phyloP scores from a whole-genome alignment of 2,329 filamentous ascomycete species.

The Aureobasidium leucospermi region DNA sequence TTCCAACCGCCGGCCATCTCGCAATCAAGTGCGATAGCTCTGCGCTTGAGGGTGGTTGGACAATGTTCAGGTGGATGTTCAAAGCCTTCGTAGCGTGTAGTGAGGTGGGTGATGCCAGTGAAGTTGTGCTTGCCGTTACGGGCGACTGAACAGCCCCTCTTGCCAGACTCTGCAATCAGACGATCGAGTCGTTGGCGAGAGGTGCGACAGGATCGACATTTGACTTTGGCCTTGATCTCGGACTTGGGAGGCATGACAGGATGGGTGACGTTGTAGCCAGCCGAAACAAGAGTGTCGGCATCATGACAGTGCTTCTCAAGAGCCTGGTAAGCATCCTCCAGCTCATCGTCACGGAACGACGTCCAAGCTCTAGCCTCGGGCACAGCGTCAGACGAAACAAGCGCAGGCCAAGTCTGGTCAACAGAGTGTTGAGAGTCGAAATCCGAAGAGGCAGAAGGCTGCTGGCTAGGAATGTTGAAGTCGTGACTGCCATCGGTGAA shows the following conservation, averaged over 20 bases:
- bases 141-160: background rate
- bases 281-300: background rate
- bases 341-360: background rate
- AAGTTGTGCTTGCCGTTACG: background rate
- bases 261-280: background rate
- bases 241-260: background rate
- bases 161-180: background rate
- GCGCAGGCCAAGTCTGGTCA: background rate
- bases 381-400: background rate
- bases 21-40: background rate
- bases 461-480: background rate
- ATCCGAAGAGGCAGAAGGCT: background rate
- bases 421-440: background rate
- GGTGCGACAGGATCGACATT: background rate
- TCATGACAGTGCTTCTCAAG: background rate
- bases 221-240: background rate
- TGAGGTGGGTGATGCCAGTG: background rate
- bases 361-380: background rate
- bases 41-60: background rate
- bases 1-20: conserved; percentile 1
- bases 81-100: background rate
- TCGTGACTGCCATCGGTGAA: background rate
- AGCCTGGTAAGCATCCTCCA: background rate
- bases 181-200: background rate
- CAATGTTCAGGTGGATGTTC: background rate